Evolutionary conservation across 768 basidiomycete genomes (phyloP).

Genomic region (Chalciporus chontae): DNA sequence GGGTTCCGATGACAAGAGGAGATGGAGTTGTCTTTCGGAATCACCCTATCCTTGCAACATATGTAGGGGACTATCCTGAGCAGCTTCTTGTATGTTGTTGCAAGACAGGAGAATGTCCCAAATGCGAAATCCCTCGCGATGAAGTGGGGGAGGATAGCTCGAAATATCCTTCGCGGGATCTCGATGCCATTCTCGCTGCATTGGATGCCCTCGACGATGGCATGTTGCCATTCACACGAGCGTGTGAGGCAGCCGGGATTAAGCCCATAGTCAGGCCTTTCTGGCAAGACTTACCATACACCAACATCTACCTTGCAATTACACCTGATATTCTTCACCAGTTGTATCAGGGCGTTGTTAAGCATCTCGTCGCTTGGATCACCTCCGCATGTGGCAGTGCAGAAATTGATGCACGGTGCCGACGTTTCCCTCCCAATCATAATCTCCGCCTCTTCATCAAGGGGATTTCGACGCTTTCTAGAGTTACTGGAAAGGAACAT

Average conservation of each 20-base stretch:
- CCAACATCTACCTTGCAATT: not conserved
- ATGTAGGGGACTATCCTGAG: too few species aligned
- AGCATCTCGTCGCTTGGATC: not conserved
- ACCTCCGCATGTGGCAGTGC: not conserved
- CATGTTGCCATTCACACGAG: not conserved
- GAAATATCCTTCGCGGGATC: too few species aligned
- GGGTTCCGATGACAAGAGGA: not conserved
- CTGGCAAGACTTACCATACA: not conserved
- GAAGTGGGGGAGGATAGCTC: too few species aligned
- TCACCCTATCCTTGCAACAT: too few species aligned
- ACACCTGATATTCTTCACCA: not conserved
- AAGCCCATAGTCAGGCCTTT: not conserved
- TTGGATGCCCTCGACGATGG: too few species aligned
- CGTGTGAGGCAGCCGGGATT: not conserved
- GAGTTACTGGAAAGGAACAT: not conserved
- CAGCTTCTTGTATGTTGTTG: too few species aligned
- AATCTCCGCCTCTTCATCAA: not conserved
- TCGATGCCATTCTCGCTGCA: too few species aligned
- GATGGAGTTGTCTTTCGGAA: too few species aligned
- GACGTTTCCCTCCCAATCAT: not conserved
- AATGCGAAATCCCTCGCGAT: too few species aligned
- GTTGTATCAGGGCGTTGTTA: not conserved
- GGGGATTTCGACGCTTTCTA: conserved; percentile 8
- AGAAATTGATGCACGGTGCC: not conserved
- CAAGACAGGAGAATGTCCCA: too few species aligned